phyloP scores from a whole-genome alignment of 371 early-diverging fungal species.

The Syncephalastrum sp. region DNA sequence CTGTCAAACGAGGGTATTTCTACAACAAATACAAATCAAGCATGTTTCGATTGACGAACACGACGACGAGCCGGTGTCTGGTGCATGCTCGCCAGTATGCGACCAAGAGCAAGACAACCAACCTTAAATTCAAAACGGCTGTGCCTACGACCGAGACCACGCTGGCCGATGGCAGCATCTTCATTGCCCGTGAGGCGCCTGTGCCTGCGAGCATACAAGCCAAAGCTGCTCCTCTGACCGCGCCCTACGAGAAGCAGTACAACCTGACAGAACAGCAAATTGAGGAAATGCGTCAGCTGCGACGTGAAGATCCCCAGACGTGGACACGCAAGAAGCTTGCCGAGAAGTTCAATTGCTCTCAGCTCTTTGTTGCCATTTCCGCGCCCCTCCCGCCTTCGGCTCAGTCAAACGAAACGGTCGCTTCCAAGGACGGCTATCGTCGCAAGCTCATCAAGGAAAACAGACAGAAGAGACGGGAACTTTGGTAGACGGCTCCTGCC shows the following conservation, averaged over 20 bases:
- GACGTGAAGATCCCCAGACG: constrained; percentile 38
- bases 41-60: constrained; percentile 18
- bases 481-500: constrained; percentile 31
- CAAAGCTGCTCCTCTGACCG: constrained; percentile 20
- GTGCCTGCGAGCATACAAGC: constrained; percentile 28
- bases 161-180: constrained; percentile 34
- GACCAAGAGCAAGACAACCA: constrained; percentile 46
- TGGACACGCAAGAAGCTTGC: constrained; percentile 52
- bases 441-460: constrained; percentile 36
- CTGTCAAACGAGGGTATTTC: constrained; percentile 2
- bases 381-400: constrained; percentile 18
- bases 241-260: constrained; percentile 15
- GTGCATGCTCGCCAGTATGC: constrained; percentile 35
- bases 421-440: constrained; percentile 33
- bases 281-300: constrained; percentile 41
- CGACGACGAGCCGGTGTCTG: constrained; percentile 6
- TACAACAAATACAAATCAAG: background rate
- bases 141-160: constrained; percentile 35
- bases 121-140: constrained; percentile 33
- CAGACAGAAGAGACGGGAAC: constrained; percentile 41
- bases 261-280: constrained; percentile 30
- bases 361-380: constrained; percentile 40
- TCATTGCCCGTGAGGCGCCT: constrained; percentile 39
- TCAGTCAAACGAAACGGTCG: constrained; percentile 1
- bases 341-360: constrained; percentile 46